Evolutionary conservation across 768 basidiomycete species (phyloP), one percentile per base, ranked within the genome.

Genomic region (Lentinus tigrinus): DNA sequence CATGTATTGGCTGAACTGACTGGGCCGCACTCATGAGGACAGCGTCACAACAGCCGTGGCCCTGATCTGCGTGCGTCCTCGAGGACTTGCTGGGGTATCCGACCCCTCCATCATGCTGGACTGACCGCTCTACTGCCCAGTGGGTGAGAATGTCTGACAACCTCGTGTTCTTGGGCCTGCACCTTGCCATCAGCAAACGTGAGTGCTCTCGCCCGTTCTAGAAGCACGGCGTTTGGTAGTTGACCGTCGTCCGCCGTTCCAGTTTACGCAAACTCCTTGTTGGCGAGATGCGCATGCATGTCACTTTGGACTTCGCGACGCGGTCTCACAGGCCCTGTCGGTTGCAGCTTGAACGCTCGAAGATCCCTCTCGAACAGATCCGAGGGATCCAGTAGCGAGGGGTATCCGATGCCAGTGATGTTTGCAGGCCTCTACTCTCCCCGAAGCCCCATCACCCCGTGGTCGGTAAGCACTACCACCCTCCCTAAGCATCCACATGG

Each of bases 101-200:
- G 21, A 21, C 16, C n/a, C 21, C 6, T 48, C 38, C n/a, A 4
- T 3, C n/a, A n/a, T n/a, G n/a, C n/a, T n/a, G n/a, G n/a, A 36
- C 47, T 23, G 10, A 17, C 21, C 13, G 21, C 43, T 23, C 21
- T 21, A 26, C 14, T 54, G 10, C 26, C 14, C 46, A 69, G 68
- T 67, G 66, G 68, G 40, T 67, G 23, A 42, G 57, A 8, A 57
- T 69, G 59, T 43, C 59, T 2, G 52, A 69, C 48, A 63, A 61
- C 48, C 57, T 69, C 16, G 50, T 67, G 1, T 66, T 66, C 51
- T 56, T 69, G 8, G 65, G 53, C 3, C 43, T 66, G 27, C 68
- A 69, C 47, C 65, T 67, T 43, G 58, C 57, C 14, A 64, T 69
- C 46, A 62, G 63, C 48, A 67, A 67, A 58, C 46, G 68, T 66